Evolutionary conservation across 2,329 filamentous ascomycete genomes (phyloP).

Genomic region (Alternaria postmessia): DNA sequence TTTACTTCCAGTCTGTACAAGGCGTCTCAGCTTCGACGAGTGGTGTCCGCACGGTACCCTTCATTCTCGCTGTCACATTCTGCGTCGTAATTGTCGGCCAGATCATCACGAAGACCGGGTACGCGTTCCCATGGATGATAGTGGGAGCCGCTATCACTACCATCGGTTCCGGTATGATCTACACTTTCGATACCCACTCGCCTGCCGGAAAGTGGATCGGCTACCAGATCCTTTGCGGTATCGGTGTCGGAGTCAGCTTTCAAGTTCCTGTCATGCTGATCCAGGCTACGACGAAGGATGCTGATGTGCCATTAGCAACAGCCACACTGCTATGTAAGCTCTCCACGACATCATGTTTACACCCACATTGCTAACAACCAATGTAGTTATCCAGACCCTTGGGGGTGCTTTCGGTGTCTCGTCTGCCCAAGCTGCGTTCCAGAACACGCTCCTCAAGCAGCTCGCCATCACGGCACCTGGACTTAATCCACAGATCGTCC

Average conservation of each 20-base stretch:
- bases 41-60: conserved; percentile 55
- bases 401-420: conserved; percentile 54
- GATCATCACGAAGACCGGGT: conserved; percentile 39
- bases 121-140: conserved; percentile 48
- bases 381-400: conserved; percentile 40
- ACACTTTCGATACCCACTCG: conserved; percentile 51
- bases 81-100: conserved; percentile 11
- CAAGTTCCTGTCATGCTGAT: conserved; percentile 46
- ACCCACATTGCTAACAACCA: neutral
- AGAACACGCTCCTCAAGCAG: conserved; percentile 45
- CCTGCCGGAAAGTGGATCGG: conserved; percentile 54
- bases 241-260: conserved; percentile 44
- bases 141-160: conserved; percentile 40
- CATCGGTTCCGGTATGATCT: conserved; percentile 54
- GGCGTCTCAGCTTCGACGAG: conserved; percentile 46
- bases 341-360: accelerated
- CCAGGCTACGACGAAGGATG: conserved; percentile 44
- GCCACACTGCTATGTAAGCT: conserved; percentile 52
- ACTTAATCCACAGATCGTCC: conserved; percentile 27
- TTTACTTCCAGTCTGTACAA: conserved; percentile 54
- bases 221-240: conserved; percentile 56
- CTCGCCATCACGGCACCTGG: conserved; percentile 44
- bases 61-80: conserved; percentile 46
- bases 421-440: conserved; percentile 53
- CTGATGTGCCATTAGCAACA: conserved; percentile 49